Percentiles rank a stretch among this genome's conserved stretches.
Evolutionary conservation across 148 eudicot species (phyloP).

Genomic region (Camellia lanceoleosa): DNA sequence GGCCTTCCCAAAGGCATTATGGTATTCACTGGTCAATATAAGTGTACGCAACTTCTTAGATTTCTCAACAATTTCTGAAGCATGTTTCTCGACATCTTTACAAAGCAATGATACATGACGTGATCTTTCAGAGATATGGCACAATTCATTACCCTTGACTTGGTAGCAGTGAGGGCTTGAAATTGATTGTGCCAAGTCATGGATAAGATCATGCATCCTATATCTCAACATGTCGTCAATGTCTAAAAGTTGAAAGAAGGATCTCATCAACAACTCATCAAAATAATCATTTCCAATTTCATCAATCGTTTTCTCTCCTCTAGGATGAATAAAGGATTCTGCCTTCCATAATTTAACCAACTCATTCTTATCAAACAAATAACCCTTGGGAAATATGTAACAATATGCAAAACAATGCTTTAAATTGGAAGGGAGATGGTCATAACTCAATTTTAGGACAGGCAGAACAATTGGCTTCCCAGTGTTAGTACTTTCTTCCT

Average conservation of each 20-base stretch:
- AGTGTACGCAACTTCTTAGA: slow-evolving; percentile 25
- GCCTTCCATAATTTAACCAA: slow-evolving; percentile 31
- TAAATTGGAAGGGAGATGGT: slow-evolving; percentile 21
- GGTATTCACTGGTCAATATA: slow-evolving; percentile 9
- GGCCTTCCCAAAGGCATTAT: slow-evolving; percentile 21
- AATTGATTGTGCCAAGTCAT: slow-evolving; percentile 32
- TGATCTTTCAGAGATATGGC: not conserved
- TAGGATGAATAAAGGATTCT: slow-evolving; percentile 15
- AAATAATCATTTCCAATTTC: slow-evolving; percentile 22
- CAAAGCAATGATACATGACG: slow-evolving; percentile 21
- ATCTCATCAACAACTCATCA: slow-evolving; percentile 19
- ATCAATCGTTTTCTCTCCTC: slow-evolving; percentile 10
- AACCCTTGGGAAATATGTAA: slow-evolving; percentile 29
- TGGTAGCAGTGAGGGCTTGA: slow-evolving; percentile 12
- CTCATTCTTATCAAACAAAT: slow-evolving; percentile 25
- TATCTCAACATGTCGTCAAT: slow-evolving; percentile 22
- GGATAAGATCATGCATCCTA: slow-evolving; percentile 34
- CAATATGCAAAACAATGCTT: slow-evolving; percentile 34
- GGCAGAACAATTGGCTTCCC: slow-evolving; percentile 18
- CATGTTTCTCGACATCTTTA: slow-evolving; percentile 20
- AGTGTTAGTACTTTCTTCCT: not conserved
- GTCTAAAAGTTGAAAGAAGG: slow-evolving; percentile 27
- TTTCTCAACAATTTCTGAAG: slow-evolving; percentile 11
- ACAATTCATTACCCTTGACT: slow-evolving; percentile 11
- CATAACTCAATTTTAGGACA: slow-evolving; percentile 27